Evolutionary conservation across 2,329 filamentous ascomycete genomes (phyloP), one percentile per base, ranked within the genome.

Genomic region (Karstenula rhodostoma): DNA sequence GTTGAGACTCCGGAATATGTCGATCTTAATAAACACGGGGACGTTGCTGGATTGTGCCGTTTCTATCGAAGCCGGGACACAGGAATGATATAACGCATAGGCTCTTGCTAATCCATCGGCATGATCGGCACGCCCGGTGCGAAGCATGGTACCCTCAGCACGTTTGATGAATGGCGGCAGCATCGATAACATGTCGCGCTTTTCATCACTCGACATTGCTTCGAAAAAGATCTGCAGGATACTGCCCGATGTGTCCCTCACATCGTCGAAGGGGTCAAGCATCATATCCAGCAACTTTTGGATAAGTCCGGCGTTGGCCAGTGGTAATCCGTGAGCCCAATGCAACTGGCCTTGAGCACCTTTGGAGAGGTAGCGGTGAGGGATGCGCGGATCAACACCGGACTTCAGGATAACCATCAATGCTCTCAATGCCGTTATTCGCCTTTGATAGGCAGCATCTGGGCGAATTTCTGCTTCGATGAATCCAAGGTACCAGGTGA

Each of bases 221-320:
- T 66, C 62, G 8, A 77, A 53, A 48, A 68, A 74, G 5, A 78
- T 57, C 33, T 72, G 73, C 23, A 88, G 70, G 6, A 85, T 75
- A 15, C 75, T 73, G 15, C 84, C 76, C 8, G 86, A 79, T 1
- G 78, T 79, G 49, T 80, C 87, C 66, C 94, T 86, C 4, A 98
- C 91, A 76, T 99, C 95, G 59, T 98, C 95, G 71, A 96, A 99
- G 0, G 94, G 92, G 69, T 99, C 92, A 72, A 96, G 83, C 8
- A 96, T 79, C 23, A 97, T 85, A 74, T 97, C 93, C 15, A 94
- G 80, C 7, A 98, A 80, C 4, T 89, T 82, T 50, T 90, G 83
- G 12, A 87, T 78, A 80, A 90, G 54, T 3, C 66, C 64, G 1
- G 50, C 12, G 53, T 74, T 77, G 19, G 85, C 77, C 4, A 87